Evolutionary conservation across 2,329 filamentous ascomycete genomes (phyloP).

Genomic region (Coniochaeta ligniaria): DNA sequence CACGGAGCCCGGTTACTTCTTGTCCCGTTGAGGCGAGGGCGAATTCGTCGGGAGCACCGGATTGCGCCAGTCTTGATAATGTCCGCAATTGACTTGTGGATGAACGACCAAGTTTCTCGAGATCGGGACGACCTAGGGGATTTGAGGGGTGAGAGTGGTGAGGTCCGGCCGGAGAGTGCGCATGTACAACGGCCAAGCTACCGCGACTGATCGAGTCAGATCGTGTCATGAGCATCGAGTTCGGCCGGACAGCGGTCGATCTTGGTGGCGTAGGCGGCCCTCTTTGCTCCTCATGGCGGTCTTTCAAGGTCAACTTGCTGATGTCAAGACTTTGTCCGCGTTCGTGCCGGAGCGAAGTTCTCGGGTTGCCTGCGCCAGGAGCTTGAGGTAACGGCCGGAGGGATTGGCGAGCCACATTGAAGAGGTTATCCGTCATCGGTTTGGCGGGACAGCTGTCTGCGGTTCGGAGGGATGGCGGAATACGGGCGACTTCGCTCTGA

Average conservation of each 20-base stretch:
- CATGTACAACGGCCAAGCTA: conserved; percentile 21
- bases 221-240: conserved; percentile 53
- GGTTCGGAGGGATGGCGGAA: conserved; percentile 38
- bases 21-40: conserved; percentile 69
- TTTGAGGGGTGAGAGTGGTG: conserved; percentile 27
- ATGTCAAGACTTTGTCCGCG: conserved; percentile 62
- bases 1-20: conserved; percentile 82
- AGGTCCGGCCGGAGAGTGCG: conserved; percentile 22
- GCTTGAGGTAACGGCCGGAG: conserved; percentile 67
- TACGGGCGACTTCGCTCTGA: conserved; percentile 61
- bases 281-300: conserved; percentile 23
- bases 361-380: conserved; percentile 32
- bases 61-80: conserved; percentile 74
- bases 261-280: conserved; percentile 32
- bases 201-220: conserved; percentile 43
- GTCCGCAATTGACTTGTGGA: conserved; percentile 85
- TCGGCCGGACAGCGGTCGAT: conserved; percentile 40
- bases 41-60: conserved; percentile 71
- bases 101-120: conserved; percentile 78
- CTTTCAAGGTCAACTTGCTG: conserved; percentile 42
- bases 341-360: conserved; percentile 27
- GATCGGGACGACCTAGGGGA: conserved; percentile 59
- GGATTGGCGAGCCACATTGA: conserved; percentile 67
- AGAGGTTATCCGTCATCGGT: conserved; percentile 53
- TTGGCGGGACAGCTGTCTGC: conserved; percentile 29